These are phyloP conservation scores for Penicillium coprophilum DNA, from an alignment of 495 filamentous ascomycete genomes.

Conservation along the genomic window DNA sequence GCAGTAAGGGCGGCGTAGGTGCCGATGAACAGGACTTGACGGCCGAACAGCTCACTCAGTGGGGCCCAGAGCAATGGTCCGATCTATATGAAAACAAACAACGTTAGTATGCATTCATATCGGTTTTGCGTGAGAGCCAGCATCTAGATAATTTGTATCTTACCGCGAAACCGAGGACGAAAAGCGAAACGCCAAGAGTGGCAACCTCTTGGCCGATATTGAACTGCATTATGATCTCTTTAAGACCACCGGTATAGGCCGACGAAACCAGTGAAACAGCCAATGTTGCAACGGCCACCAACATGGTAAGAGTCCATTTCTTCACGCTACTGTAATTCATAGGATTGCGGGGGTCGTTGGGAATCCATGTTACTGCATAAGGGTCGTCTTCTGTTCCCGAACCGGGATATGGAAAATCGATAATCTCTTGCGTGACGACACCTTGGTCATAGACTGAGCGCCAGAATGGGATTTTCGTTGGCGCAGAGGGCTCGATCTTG, in stretches of 20 bases:
- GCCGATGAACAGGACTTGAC: slow-evolving; percentile 65
- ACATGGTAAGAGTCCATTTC: slow-evolving; percentile 70
- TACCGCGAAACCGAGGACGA: slow-evolving; percentile 74
- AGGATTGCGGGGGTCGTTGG: slow-evolving; percentile 69
- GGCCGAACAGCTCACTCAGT: slow-evolving; percentile 69
- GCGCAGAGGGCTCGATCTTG: slow-evolving; percentile 31
- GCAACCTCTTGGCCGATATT: slow-evolving; percentile 58
- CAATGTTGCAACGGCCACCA: slow-evolving; percentile 67
- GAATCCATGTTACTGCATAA: slow-evolving; percentile 71
- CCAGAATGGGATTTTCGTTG: slow-evolving; percentile 45
- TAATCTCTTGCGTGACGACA: slow-evolving; percentile 54
- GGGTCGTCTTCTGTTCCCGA: slow-evolving; percentile 72
- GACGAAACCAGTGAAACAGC: slow-evolving; percentile 76
- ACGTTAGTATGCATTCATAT: background rate
- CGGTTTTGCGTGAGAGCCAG: no score
- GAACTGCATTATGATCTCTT: slow-evolving; percentile 60
- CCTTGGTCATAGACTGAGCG: slow-evolving; percentile 53
- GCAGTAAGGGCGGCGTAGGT: slow-evolving; percentile 64
- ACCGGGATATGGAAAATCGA: slow-evolving; percentile 62
- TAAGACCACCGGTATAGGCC: slow-evolving; percentile 70
- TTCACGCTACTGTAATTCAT: slow-evolving; percentile 58
- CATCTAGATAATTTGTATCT: slow-evolving; percentile 16
- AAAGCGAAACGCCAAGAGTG: slow-evolving; percentile 68
- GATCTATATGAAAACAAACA: slow-evolving; percentile 11
- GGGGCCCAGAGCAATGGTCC: slow-evolving; percentile 66